Evolutionary conservation across 2,329 filamentous ascomycete genomes (phyloP).

Genomic region (Talaromyces sp.): DNA sequence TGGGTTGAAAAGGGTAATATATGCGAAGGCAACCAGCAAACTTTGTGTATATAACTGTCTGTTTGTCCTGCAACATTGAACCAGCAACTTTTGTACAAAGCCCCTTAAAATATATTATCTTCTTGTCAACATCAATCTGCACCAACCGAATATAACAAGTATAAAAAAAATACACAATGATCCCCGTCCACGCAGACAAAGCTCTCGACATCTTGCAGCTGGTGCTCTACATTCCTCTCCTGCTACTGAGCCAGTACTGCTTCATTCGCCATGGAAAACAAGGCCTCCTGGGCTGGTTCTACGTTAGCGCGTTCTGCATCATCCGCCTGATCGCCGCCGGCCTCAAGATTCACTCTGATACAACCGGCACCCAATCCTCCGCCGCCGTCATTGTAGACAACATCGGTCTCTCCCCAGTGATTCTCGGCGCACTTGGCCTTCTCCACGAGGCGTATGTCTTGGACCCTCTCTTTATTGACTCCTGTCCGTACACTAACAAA

Average conservation of each 20-base stretch:
- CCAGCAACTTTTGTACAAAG: background rate
- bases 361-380: background rate
- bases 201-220: conserved; percentile 3
- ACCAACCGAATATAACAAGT: background rate
- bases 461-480: background rate
- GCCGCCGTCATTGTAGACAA: conserved; percentile 5
- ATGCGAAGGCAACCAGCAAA: background rate
- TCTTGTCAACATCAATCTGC: background rate
- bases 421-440: conserved; percentile 6
- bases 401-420: conserved; percentile 7
- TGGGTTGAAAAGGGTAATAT: background rate
- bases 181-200: background rate
- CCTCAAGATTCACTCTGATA: conserved; percentile 4
- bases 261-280: conserved; percentile 4
- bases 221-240: conserved; percentile 1
- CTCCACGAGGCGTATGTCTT: conserved; percentile 7
- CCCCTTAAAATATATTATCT: background rate
- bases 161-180: background rate
- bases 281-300: conserved; percentile 6
- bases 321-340: conserved; percentile 5
- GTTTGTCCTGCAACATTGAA: background rate
- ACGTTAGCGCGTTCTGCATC: conserved; percentile 4
- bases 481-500: background rate
- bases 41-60: background rate
- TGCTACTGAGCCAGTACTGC: conserved; percentile 1